Base-by-base conservation (phyloP, 192 early-diverging fungal species). In the Rhizophagus clarus region DNA sequence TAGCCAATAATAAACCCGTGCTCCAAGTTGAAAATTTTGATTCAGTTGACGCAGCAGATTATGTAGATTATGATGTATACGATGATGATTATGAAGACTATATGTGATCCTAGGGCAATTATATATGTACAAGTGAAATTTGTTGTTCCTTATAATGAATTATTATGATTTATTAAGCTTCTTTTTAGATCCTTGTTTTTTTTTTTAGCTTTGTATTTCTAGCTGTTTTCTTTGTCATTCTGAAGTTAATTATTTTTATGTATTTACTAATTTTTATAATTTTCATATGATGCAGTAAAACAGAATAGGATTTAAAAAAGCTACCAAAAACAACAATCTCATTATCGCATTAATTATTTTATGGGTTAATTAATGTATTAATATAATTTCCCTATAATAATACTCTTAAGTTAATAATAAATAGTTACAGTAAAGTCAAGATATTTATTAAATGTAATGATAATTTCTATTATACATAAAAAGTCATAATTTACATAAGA, bases 21-120 rank as follows among this genome's bases (percentile, higher is more conserved):
- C 76, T 86, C 60, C 77, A 45, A 56, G 80, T 81, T 20, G 72
- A 37, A 15, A 82, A 81, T 64, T 83, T 84, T 29, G 74, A 85
- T 5, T 15, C 72, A 6, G 81, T 83, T 77, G 87, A 88, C 79
- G 87, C 75, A 37, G 77, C 37, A 63, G 88, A 89, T 76, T 92
- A 92, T 72, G 84, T 84, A 72, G 83, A 87, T 45, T 86, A 79
- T 69, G 81, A 79, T 69, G 81, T 12, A 12, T 12, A 83, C 76
- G 85, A 89, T 51, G 89, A 90, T 56, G 86, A 82, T 72, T 86
- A 88, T 64, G 90, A 91, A 68, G 56, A 61, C 12, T 91, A 90
- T 72, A 91, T 91, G 87, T 91, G 86, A 73, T 62, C 64, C 24
- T 26, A 15, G 64, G 64, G 11, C 26, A 31, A 26, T 29, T 67